Evolutionary conservation across 2,329 filamentous ascomycete genomes (phyloP), one percentile per base, ranked within the genome.

Genomic region (Fusarium vanettenii): DNA sequence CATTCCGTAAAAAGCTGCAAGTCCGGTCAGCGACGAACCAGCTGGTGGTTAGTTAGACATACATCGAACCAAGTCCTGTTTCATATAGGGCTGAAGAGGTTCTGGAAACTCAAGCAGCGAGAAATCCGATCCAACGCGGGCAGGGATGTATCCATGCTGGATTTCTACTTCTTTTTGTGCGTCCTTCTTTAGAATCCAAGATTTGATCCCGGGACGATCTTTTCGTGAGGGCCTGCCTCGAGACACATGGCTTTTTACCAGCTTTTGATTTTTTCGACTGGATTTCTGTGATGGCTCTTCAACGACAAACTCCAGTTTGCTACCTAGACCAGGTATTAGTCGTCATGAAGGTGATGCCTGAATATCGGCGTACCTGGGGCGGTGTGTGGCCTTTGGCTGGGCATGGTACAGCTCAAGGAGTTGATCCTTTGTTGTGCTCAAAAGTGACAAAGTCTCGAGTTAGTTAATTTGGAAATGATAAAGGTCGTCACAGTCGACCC

Each of bases 71-170:
- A 77, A 41, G 5, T 73, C 67, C 8, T 76, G 65, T 13, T 75
- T 65, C 69, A 77, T 77, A 14, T 76, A 77, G 4, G 76, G 65
- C 8, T 74, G 59, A 2, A 77, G 35, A 2, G 61, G 56, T 14
- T 78, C 75, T 2, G 76, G 73, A n/a, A 77, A 76, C n/a, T 70
- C 69, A 20, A 77, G 56, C 4, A 76, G 43, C 10, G 75, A 76
- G 2, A 78, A 18, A 9, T 76, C 69, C 1, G 71, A 62, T 0
- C 71, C 75, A 5, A 78, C 67, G 5, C 67, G 73, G 1, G 27
- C 18, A 5, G 75, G 76, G 8, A 66, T 70, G 6, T 63, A 64
- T 1, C 64, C 52, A 64, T 69, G 60, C 4, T 59, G 48, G 5
- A 69, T 48, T 9, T 61, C 22, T 0, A 71, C 2, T 1, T 31